A percentile compares a stretch with the other conserved stretches of the same genome.
phyloP scores from a whole-genome alignment of 805 yeast genomes.

The Cyberlindnera saturnus region DNA sequence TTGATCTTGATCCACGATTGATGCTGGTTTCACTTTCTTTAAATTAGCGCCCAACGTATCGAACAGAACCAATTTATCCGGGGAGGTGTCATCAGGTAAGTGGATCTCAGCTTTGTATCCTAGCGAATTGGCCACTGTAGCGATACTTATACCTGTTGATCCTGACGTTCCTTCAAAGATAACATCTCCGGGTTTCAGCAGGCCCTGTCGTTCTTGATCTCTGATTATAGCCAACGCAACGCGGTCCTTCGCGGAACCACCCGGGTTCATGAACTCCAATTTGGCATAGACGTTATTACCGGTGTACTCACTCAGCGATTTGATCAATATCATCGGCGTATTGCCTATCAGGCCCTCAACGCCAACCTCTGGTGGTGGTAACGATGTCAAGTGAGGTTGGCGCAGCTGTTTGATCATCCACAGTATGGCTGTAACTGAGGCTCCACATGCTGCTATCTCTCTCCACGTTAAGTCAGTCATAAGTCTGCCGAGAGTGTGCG shows the following conservation, averaged over 20 bases:
- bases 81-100: constrained; percentile 87
- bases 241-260: constrained; percentile 93
- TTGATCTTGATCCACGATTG: constrained; percentile 89
- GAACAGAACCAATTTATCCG: constrained; percentile 71
- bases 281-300: constrained; percentile 86
- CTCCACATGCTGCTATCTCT: constrained; percentile 22
- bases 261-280: constrained; percentile 81
- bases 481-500: background rate
- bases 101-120: constrained; percentile 94
- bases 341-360: constrained; percentile 81
- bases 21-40: constrained; percentile 87
- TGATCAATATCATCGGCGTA: constrained; percentile 76
- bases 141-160: constrained; percentile 92
- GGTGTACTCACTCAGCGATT: constrained; percentile 62
- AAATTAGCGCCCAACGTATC: constrained; percentile 74
- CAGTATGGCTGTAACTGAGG: constrained; percentile 10
- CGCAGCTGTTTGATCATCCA: constrained; percentile 6
- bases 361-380: constrained; percentile 39
- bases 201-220: constrained; percentile 56
- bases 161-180: constrained; percentile 96
- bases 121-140: constrained; percentile 79
- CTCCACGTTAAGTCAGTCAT: constrained; percentile 16
- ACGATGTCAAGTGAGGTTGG: constrained; percentile 8
- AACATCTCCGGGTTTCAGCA: constrained; percentile 55
- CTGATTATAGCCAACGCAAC: constrained; percentile 82